These are phyloP conservation scores for Theobroma grandiflorum DNA, from an alignment of 441 rosid species.

Conservation along the genomic window DNA sequence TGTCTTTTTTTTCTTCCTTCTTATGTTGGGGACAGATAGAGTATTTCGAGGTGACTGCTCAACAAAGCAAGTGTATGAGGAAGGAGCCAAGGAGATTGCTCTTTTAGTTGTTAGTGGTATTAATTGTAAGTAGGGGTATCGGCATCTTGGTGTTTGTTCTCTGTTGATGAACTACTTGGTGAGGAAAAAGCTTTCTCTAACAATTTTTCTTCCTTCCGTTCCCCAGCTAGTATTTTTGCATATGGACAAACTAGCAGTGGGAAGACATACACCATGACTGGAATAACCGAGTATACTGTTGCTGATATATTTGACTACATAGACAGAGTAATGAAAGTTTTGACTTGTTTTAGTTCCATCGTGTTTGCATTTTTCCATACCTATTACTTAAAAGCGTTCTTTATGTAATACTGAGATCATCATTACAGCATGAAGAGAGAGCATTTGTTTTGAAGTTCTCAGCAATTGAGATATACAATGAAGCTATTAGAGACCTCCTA, in stretches of 20 bases:
- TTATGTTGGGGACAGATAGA: slow-evolving; percentile 60
- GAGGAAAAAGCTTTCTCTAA: slow-evolving; percentile 25
- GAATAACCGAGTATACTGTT: slow-evolving; percentile 78
- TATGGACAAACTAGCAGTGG: slow-evolving; percentile 97
- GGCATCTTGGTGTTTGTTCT: slow-evolving; percentile 12
- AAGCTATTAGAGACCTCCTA: slow-evolving; percentile 90
- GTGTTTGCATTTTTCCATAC: slow-evolving; percentile 21
- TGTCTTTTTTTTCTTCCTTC: slow-evolving; percentile 14
- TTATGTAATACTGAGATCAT: neutral
- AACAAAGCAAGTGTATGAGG: slow-evolving; percentile 83
- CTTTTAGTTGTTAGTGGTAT: slow-evolving; percentile 92
- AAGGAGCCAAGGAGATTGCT: slow-evolving; percentile 86
- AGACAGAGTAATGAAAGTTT: slow-evolving; percentile 56
- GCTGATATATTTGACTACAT: slow-evolving; percentile 84
- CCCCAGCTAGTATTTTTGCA: slow-evolving; percentile 84
- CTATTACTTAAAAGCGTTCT: slow-evolving; percentile 5
- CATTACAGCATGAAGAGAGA: slow-evolving; percentile 82
- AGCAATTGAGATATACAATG: slow-evolving; percentile 96
- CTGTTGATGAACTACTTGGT: neutral
- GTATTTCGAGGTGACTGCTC: slow-evolving; percentile 81
- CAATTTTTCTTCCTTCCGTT: slow-evolving; percentile 21
- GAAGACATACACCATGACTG: slow-evolving; percentile 89
- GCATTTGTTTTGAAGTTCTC: slow-evolving; percentile 85
- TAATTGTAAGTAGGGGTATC: slow-evolving; percentile 64
- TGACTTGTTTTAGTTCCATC: slow-evolving; percentile 19